Base-by-base conservation (phyloP, 1,284 basidiomycete genomes). In the Leccinum pachyderme region DNA sequence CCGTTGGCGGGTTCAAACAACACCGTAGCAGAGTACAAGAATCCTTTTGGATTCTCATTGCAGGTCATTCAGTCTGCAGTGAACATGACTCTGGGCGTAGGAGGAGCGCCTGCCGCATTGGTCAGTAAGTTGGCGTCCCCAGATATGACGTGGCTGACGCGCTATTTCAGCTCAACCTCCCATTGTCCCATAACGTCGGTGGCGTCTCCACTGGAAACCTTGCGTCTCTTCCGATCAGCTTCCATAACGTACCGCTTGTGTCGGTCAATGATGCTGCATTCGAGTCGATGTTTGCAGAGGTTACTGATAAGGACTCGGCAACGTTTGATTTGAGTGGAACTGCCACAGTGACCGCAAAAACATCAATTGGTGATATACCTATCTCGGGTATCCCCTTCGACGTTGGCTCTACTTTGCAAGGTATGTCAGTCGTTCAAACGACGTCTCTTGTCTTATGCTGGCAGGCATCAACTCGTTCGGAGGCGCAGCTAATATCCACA, bases 1-100 rank as follows among this genome's bases (percentile, higher is more conserved):
- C 84, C 86, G 0, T 70, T 77, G n/a, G 73, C 83, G 0, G 79
- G 81, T 61, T 88, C 86, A 25, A 75, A 82, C 54, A 72, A 76
- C 54, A 87, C 86, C 1, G 60, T 86, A 4, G 89, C 87, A 13
- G 74, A 77, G 57, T 89, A 87, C 67, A 82, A 81, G 70, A 92
- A 91, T 70, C 89, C 89, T 2, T 91, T 92, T 70, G 84, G 82
- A 9, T 92, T 91, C 73, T 81, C 82, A 22, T 68, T 92, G 52
- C 84, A 87, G 65, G 84, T 87, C 37, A 69, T 87, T 24, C 75
- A 81, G 63, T 74, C 82, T 1, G 74, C 76, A 4, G 76, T 89
- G 61, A 75, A 78, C 28, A 81, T 89, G 59, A 76, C 75, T 22
- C 68, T 91, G 44, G 75, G 72, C 9, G 73, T 72, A 24, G 72